These are phyloP conservation scores for Cyberlindnera galapagoensis DNA, from an alignment of 805 yeast genomes.

Conservation along the genomic window DNA sequence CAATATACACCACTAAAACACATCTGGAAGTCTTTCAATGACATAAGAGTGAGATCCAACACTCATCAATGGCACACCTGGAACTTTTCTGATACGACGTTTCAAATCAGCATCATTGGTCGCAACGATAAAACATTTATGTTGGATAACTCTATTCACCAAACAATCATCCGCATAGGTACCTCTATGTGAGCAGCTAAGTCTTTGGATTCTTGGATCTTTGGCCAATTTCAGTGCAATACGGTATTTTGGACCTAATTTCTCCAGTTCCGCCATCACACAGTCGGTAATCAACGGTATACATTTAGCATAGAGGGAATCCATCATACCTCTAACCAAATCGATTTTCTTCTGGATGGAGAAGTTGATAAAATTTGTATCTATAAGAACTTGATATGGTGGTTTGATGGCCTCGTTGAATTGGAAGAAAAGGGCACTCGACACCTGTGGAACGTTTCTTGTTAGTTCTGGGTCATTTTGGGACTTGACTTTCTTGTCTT, in stretches of 20 bases:
- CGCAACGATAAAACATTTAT: conserved; percentile 95
- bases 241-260: conserved; percentile 89
- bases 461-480: conserved; percentile 73
- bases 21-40: conserved; percentile 92
- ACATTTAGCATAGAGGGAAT: conserved; percentile 87
- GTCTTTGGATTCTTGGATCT: conserved; percentile 84
- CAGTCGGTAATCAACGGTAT: conserved; percentile 95
- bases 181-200: conserved; percentile 89
- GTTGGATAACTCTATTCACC: conserved; percentile 89
- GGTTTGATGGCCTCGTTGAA: conserved; percentile 92
- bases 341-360: conserved; percentile 95
- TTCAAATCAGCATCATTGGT: conserved; percentile 97
- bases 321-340: conserved; percentile 96
- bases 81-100: conserved; percentile 89
- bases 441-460: conserved; percentile 81
- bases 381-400: conserved; percentile 94
- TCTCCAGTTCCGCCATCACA: conserved; percentile 96
- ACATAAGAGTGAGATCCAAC: conserved; percentile 92
- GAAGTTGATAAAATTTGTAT: conserved; percentile 95
- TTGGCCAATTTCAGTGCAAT: conserved; percentile 89
- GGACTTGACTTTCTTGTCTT: conserved; percentile 31
- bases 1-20: conserved; percentile 37
- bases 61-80: conserved; percentile 95
- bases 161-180: conserved; percentile 98
- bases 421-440: conserved; percentile 92